Percentiles rank a stretch among this genome's conserved stretches.
Conservation (phyloP, 495 filamentous ascomycete genomes). For the Aspergillus egyptiacus region DNA sequence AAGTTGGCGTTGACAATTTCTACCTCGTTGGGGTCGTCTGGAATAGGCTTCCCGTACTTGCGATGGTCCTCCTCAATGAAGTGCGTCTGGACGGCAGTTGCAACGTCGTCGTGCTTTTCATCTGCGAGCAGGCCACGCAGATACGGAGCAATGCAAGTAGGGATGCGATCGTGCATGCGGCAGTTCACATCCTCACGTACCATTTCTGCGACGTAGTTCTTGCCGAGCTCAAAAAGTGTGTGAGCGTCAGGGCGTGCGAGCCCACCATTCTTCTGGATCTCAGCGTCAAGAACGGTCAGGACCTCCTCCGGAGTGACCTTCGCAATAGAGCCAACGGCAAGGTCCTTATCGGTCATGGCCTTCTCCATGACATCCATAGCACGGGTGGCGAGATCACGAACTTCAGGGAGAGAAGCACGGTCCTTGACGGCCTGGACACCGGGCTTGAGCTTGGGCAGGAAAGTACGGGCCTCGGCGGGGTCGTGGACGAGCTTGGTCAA, state of each 20-base stretch:
- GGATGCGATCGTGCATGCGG: conserved; percentile 68
- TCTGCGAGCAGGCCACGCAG: conserved; percentile 62
- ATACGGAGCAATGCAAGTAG: conserved; percentile 62
- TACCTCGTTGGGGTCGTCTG: conserved; percentile 76
- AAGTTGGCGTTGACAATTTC: conserved; percentile 99
- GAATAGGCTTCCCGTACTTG: conserved; percentile 77
- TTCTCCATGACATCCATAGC: conserved; percentile 86
- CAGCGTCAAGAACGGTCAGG: conserved; percentile 61
- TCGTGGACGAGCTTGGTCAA: conserved; percentile 98
- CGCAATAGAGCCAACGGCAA: conserved; percentile 54
- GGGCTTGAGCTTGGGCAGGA: conserved; percentile 91
- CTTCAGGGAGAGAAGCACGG: conserved; percentile 87
- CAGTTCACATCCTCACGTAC: conserved; percentile 84
- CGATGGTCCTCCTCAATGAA: conserved; percentile 78
- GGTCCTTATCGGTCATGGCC: conserved; percentile 70
- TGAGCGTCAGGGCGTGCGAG: conserved; percentile 51
- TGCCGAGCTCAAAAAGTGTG: conserved; percentile 60
- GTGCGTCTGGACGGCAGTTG: conserved; percentile 58
- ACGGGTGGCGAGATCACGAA: conserved; percentile 80
- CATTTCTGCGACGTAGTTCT: conserved; percentile 76
- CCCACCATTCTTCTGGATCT: conserved; percentile 65
- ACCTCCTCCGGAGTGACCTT: conserved; percentile 73
- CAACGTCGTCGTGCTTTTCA: conserved; percentile 53
- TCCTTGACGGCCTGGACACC: conserved; percentile 86
- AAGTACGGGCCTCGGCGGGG: conserved; percentile 89